Evolutionary conservation across 164 flowering plant species (phyloP), one percentile per base, ranked within the genome.

Genomic region (Liriodendron chinense): DNA sequence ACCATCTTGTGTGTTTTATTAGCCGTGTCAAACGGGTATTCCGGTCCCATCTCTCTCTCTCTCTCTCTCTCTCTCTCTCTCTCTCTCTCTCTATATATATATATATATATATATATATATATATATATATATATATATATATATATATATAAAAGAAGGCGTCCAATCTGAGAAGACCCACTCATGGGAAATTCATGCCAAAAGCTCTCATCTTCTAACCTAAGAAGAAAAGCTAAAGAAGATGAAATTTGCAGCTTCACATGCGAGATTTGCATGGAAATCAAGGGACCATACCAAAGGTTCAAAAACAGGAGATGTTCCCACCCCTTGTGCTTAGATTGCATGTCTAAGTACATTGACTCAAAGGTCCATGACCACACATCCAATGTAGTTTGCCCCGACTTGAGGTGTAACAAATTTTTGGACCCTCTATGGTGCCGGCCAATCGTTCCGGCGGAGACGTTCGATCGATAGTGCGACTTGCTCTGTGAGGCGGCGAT

Each of bases 181-280:
- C 43, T 34, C 43, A 34, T 34, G 43, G 43, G 43, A 34, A 34
- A 34, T 7, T 34, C 43, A 34, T 34, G 43, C 6, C 43, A 34
- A 34, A 34, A 34, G 43, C 43, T 34, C 43, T 34, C 43, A 7
- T 34, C 43, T 34, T 34, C 6, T 34, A 34, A 34, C 43, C 3
- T 34, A 34, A 34, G 43, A 34, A 34, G 43, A 34, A 34, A 34
- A 34, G 43, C 3, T 34, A 34, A 34, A 34, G 43, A 34, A 34
- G 43, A 34, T 34, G 43, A 34, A 7, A 34, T 34, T 0, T 34
- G 5, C 59, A 16, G 4, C 59, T 70, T 70, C 57, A 67, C 23
- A 67, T 72, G 75, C 26, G 50, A 63, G 50, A 43, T 74, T 49
- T 74, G 70, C 62, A 64, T 74, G 69, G 76, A 65, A 9, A 13